A percentile compares a stretch with the other conserved stretches of the same genome.
These are phyloP conservation scores for Apiospora hydei DNA, from an alignment of 2,329 filamentous ascomycete genomes.

Conservation along the genomic window DNA sequence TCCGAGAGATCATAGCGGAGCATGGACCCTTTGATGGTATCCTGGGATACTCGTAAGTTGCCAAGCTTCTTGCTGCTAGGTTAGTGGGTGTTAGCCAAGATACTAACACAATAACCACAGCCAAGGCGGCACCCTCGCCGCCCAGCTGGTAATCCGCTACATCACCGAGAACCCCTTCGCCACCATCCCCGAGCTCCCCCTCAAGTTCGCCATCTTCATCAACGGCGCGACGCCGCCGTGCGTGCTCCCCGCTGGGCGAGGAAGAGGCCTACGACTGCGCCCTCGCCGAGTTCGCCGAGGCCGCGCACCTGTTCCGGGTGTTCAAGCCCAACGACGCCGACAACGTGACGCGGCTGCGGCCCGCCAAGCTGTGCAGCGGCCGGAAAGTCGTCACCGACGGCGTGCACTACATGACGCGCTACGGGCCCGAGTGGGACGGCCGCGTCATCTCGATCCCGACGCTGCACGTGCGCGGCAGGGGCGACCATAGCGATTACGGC, in stretches of 20 bases:
- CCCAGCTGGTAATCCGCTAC: slow-evolving; percentile 21
- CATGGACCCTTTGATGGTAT: slow-evolving; percentile 24
- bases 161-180: slow-evolving; percentile 23
- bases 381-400: slow-evolving; percentile 13
- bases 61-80: too few relatives aligned
- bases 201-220: slow-evolving; percentile 25
- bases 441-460: slow-evolving; percentile 9
- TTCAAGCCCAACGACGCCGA: slow-evolving; percentile 22
- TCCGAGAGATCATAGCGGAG: slow-evolving; percentile 14
- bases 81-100: neutral
- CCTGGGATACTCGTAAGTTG: slow-evolving; percentile 21
- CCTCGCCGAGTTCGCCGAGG: slow-evolving; percentile 17
- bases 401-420: slow-evolving; percentile 22
- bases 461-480: slow-evolving; percentile 11
- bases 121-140: slow-evolving; percentile 17
- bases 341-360: slow-evolving; percentile 8
- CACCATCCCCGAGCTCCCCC: slow-evolving; percentile 20
- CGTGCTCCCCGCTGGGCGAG: neutral
- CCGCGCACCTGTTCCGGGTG: slow-evolving; percentile 18
- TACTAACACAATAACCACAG: neutral
- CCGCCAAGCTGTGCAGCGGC: slow-evolving; percentile 13
- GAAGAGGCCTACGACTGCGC: slow-evolving; percentile 15
- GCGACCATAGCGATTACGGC: slow-evolving; percentile 19
- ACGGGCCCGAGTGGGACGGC: slow-evolving; percentile 22
- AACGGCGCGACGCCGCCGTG: slow-evolving; percentile 21